Evolutionary conservation across 2,329 filamentous ascomycete genomes (phyloP).

Genomic region (Fusarium proliferatum): DNA sequence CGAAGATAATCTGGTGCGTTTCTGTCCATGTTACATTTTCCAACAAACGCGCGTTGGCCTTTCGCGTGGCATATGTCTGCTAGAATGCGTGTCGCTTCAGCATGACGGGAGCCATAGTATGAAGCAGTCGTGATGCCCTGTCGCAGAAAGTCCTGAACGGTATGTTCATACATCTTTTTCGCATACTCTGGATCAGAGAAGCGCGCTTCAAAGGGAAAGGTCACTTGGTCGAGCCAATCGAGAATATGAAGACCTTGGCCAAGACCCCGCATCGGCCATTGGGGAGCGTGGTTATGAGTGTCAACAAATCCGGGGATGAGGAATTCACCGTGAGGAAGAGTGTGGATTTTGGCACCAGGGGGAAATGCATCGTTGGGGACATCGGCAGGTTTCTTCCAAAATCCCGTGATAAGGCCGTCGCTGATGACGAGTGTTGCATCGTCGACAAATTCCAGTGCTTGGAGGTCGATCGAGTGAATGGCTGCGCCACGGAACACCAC

Average conservation of each 20-base stretch:
- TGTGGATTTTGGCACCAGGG: rapidly evolving
- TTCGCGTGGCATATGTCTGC: conserved; percentile 4
- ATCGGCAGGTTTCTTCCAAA: not conserved
- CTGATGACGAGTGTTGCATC: not conserved
- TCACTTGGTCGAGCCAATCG: conserved; percentile 73
- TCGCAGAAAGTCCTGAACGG: conserved; percentile 5
- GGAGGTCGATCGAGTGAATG: not conserved
- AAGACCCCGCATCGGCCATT: conserved; percentile 61
- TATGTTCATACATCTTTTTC: conserved; percentile 5
- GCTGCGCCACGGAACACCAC: not conserved
- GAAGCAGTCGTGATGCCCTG: conserved; percentile 23
- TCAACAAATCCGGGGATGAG: conserved; percentile 69
- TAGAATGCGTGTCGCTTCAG: conserved; percentile 12
- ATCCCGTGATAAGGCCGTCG: not conserved
- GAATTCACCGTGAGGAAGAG: not conserved
- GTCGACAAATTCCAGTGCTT: not conserved
- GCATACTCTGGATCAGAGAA: conserved; percentile 13
- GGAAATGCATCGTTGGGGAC: not conserved
- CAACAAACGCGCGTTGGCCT: conserved; percentile 20
- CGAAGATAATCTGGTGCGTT: conserved; percentile 15
- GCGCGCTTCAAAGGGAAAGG: conserved; percentile 57
- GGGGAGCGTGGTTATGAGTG: conserved; percentile 75
- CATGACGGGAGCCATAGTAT: conserved; percentile 17
- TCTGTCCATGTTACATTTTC: conserved; percentile 22
- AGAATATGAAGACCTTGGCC: conserved; percentile 65